phyloP scores from a whole-genome alignment of 805 yeast genomes.

The Saccharomyces cerevisiae region DNA sequence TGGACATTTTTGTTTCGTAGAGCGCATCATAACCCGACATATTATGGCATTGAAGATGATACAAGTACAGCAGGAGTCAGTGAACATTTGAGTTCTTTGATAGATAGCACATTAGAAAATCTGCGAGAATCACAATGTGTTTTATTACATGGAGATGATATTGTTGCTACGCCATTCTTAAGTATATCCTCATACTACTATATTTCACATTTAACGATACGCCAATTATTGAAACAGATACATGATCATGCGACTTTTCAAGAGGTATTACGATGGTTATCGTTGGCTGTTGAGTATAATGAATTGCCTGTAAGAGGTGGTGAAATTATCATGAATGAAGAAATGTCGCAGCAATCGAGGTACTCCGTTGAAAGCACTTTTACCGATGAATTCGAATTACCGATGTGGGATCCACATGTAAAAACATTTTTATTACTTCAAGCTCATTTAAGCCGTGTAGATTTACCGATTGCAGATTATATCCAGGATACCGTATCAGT shows the following conservation, averaged over 20 bases:
- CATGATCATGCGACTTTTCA: constrained; percentile 33
- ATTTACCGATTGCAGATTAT: constrained; percentile 90
- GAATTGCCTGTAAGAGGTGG: constrained; percentile 88
- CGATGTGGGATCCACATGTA: constrained; percentile 77
- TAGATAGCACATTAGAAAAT: constrained; percentile 61
- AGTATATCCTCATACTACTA: constrained; percentile 86
- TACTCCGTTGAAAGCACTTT: constrained; percentile 58
- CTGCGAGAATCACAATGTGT: constrained; percentile 71
- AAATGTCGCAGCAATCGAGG: constrained; percentile 66
- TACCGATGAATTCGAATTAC: constrained; percentile 44
- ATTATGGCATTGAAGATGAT: constrained; percentile 78
- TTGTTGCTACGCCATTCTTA: constrained; percentile 70
- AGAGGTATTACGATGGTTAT: constrained; percentile 38
- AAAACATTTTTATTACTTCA: constrained; percentile 76
- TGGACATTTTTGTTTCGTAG: constrained; percentile 90
- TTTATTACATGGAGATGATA: constrained; percentile 36
- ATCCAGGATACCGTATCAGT: constrained; percentile 89
- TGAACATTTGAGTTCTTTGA: constrained; percentile 49
- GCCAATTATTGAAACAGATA: constrained; percentile 54
- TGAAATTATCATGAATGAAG: constrained; percentile 79
- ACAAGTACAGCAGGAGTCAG: constrained; percentile 47
- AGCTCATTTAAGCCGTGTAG: constrained; percentile 73
- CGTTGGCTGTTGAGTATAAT: constrained; percentile 68
- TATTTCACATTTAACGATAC: constrained; percentile 80
- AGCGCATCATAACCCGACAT: constrained; percentile 88